A percentile compares a stretch with the other conserved stretches of the same genome.
phyloP scores from a whole-genome alignment of 2,329 filamentous ascomycete genomes.

The Allantophomopsis cytisporea region DNA sequence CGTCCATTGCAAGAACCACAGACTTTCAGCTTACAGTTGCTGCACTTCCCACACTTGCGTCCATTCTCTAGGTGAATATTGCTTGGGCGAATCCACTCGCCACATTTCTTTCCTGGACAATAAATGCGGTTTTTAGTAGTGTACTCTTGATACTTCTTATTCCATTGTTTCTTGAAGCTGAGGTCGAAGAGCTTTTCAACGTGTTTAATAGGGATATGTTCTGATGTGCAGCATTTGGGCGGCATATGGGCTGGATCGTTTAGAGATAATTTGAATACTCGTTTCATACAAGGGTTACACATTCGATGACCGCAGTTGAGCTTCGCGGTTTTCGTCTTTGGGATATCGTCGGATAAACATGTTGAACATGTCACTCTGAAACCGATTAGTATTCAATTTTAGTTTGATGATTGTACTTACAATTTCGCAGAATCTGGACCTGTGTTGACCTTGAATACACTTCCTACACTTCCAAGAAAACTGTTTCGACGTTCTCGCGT shows the following conservation, averaged over 20 bases:
- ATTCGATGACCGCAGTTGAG: conserved; percentile 70
- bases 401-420: no score
- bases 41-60: conserved; percentile 56
- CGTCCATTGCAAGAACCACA: conserved; percentile 62
- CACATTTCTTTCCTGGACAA: conserved; percentile 60
- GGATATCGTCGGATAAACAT: conserved; percentile 55
- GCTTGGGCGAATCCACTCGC: conserved; percentile 65
- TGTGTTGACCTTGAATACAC: no score
- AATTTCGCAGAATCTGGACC: no score
- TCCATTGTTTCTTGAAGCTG: conserved; percentile 68
- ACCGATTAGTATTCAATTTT: not conserved
- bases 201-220: conserved; percentile 61
- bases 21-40: conserved; percentile 58
- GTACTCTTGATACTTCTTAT: conserved; percentile 66
- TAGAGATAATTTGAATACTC: conserved; percentile 62
- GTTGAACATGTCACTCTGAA: conserved; percentile 56
- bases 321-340: conserved; percentile 48
- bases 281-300: conserved; percentile 65
- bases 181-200: conserved; percentile 63
- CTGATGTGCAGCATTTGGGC: conserved; percentile 62
- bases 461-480: no score
- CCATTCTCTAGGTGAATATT: conserved; percentile 47
- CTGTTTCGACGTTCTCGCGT: no score
- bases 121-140: conserved; percentile 64
- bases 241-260: conserved; percentile 74